Evolutionary conservation across 768 basidiomycete species (phyloP).

Genomic region (Rhodotorula sphaerocarpa): DNA sequence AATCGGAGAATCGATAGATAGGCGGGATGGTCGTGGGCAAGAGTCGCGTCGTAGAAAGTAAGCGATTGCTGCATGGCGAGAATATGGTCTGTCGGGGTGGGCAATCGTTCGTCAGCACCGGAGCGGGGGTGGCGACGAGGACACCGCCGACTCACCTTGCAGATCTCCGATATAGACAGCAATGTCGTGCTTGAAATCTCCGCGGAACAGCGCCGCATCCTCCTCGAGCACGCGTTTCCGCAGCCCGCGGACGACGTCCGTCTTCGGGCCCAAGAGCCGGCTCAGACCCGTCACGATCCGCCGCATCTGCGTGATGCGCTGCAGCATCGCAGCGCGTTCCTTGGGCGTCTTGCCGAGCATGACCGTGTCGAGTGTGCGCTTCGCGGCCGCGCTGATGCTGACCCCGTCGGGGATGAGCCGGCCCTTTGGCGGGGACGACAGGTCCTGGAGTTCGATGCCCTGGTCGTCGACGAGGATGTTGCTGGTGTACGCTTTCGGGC

Average conservation of each 20-base stretch:
- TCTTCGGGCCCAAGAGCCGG: constrained; percentile 68
- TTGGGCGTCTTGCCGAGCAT: constrained; percentile 6
- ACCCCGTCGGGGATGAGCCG: not conserved
- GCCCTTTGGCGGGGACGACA: not conserved
- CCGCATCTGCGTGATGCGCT: constrained; percentile 69
- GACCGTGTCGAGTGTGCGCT: not conserved
- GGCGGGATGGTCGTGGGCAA: constrained; percentile 77
- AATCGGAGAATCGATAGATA: constrained; percentile 71
- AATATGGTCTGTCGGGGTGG: constrained; percentile 63
- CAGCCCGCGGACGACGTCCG: constrained; percentile 69
- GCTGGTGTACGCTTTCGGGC: constrained; percentile 7
- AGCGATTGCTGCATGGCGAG: constrained; percentile 75
- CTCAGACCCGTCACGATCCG: constrained; percentile 69
- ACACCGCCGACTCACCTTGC: constrained; percentile 45
- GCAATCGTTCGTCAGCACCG: no score
- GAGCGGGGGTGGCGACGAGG: no score
- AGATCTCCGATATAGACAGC: constrained; percentile 85
- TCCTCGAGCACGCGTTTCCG: constrained; percentile 59
- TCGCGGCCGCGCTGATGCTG: not conserved
- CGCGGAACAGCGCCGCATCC: constrained; percentile 42
- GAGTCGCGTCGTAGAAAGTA: constrained; percentile 74
- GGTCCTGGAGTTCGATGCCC: constrained; percentile 21
- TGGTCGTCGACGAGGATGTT: constrained; percentile 30
- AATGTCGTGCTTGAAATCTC: constrained; percentile 54
- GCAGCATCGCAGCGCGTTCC: constrained; percentile 44